Evolutionary conservation across 176 grass and related monocot species (phyloP).

Genomic region (Thinopyrum elongatum): DNA sequence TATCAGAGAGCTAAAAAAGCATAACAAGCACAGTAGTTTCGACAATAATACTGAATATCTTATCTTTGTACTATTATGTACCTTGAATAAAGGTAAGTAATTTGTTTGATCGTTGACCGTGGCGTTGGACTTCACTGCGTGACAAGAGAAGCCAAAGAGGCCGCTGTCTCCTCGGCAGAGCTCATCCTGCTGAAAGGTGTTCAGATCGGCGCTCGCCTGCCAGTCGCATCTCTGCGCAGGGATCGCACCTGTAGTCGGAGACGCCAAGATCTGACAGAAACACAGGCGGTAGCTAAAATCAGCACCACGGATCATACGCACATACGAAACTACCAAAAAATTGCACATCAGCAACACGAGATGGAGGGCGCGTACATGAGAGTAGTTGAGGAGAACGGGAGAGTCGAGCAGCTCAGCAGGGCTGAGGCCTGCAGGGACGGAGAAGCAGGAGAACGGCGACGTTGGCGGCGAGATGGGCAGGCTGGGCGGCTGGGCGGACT

Average conservation of each 20-base stretch:
- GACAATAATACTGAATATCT: too few species aligned
- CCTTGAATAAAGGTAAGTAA: conserved; percentile 50
- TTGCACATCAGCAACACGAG: not conserved
- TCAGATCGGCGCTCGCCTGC: conserved; percentile 34
- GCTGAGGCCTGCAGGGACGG: conserved; percentile 81
- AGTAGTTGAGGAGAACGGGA: conserved; percentile 69
- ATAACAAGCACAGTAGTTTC: too few species aligned
- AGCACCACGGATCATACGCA: not conserved
- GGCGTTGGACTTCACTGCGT: conserved; percentile 27
- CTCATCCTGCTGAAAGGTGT: conserved; percentile 35
- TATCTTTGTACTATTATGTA: not conserved
- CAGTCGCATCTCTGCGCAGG: conserved; percentile 53
- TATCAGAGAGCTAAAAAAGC: too few species aligned
- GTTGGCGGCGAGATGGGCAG: conserved; percentile 72
- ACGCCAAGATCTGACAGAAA: conserved; percentile 49
- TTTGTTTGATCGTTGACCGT: conserved; percentile 20
- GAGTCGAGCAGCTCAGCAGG: conserved; percentile 89
- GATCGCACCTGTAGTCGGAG: conserved; percentile 82
- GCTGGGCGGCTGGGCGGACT: conserved; percentile 81
- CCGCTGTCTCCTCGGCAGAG: not conserved
- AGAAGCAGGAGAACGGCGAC: conserved; percentile 78
- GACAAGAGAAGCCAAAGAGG: conserved; percentile 61
- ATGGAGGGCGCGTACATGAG: conserved; percentile 30
- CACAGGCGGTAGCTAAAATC: conserved; percentile 3
- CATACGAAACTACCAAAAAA: too few species aligned